These are phyloP conservation scores for Coemansia sp. DNA, from an alignment of 192 early-diverging fungal species.

Conservation along the genomic window DNA sequence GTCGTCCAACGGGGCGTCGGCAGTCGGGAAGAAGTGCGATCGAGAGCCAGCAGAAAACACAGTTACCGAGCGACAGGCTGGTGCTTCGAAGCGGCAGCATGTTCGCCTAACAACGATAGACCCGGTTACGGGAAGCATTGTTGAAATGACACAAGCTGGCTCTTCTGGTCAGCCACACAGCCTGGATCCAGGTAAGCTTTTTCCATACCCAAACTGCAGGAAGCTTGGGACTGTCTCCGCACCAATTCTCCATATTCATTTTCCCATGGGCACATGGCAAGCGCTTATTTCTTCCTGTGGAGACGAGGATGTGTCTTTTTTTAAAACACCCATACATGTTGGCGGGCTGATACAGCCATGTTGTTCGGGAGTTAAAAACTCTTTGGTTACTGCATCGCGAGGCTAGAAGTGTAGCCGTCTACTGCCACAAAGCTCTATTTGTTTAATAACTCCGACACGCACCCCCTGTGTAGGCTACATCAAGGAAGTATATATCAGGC, in stretches of 20 bases:
- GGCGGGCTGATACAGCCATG: too few species aligned
- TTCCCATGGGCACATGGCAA: too few species aligned
- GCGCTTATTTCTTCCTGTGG: too few species aligned
- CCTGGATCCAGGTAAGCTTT: conserved; percentile 38
- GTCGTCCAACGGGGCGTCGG: conserved; percentile 14
- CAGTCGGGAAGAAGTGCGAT: conserved; percentile 1
- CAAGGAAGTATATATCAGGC: conserved; percentile 35
- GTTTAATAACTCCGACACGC: not conserved
- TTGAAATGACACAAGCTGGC: not conserved
- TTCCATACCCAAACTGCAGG: not conserved
- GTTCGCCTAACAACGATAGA: conserved; percentile 47
- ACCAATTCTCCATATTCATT: too few species aligned
- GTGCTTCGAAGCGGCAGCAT: conserved; percentile 22
- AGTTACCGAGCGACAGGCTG: not conserved
- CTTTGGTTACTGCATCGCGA: not conserved
- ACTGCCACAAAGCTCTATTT: conserved; percentile 2
- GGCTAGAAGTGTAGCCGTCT: too few species aligned
- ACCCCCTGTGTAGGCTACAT: conserved; percentile 24
- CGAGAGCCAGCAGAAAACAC: not conserved
- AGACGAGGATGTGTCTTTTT: too few species aligned
- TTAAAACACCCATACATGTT: too few species aligned
- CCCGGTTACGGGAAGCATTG: conserved; percentile 37
- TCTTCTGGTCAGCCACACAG: conserved; percentile 2
- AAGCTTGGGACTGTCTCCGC: too few species aligned
- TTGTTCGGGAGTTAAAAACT: too few species aligned